A percentile compares a stretch with the other conserved stretches of the same genome.
phyloP scores from a whole-genome alignment of 225 moss, liverwort and hornwort genomes.

The Marchantia paleacea region DNA sequence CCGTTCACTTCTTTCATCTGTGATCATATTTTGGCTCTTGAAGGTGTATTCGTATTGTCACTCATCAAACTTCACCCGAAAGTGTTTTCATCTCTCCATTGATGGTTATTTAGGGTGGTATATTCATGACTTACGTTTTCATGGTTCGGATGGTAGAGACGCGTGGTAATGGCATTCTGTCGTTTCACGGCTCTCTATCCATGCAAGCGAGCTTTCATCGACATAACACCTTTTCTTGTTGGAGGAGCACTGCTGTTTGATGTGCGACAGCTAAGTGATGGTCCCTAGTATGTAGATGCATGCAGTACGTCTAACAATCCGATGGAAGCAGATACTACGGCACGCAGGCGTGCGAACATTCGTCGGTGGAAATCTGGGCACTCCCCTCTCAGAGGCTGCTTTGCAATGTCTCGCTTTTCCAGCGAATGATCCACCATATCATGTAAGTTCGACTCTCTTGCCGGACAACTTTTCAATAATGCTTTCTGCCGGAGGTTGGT shows the following conservation, averaged over 20 bases:
- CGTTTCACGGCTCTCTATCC: too few species aligned
- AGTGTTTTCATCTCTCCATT: not conserved
- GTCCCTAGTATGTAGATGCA: not conserved
- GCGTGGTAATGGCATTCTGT: too few species aligned
- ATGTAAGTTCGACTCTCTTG: slow-evolving; percentile 46
- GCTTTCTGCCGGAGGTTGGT: not conserved
- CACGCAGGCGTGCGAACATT: slow-evolving; percentile 77
- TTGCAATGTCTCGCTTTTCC: slow-evolving; percentile 88
- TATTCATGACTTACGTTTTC: not conserved
- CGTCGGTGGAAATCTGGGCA: slow-evolving; percentile 91
- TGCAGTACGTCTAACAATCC: not conserved
- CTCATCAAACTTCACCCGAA: not conserved
- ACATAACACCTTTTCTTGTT: too few species aligned
- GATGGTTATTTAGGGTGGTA: not conserved
- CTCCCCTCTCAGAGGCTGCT: slow-evolving; percentile 80
- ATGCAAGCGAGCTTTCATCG: too few species aligned
- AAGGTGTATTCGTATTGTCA: not conserved
- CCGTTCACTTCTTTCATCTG: not conserved
- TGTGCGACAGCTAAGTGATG: not conserved
- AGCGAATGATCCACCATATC: slow-evolving; percentile 73
- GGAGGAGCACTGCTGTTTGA: not conserved
- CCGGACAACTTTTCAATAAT: not conserved
- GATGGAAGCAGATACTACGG: slow-evolving; percentile 55
- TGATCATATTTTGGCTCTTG: not conserved
- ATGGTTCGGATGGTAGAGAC: too few species aligned